Conservation (phyloP, 2,329 filamentous ascomycete genomes). For the Aspergillus brasiliensis region DNA sequence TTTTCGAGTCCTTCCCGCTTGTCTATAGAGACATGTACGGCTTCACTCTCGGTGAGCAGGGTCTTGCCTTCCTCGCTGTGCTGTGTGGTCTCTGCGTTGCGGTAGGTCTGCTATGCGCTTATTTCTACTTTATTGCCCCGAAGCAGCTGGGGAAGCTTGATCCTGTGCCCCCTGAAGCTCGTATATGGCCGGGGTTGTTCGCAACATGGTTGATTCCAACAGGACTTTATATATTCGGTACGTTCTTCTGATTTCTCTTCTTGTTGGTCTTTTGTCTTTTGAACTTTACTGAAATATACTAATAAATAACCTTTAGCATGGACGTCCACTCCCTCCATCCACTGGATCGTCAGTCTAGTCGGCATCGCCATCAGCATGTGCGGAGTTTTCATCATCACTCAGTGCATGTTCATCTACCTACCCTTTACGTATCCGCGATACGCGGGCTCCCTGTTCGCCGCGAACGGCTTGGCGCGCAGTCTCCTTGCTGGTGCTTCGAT, state of each 20-base stretch:
- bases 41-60: slow-evolving; percentile 40
- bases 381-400: slow-evolving; percentile 43
- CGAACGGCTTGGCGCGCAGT: slow-evolving; percentile 30
- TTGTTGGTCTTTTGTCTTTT: too few relatives aligned
- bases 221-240: background rate
- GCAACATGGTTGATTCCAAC: background rate
- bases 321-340: slow-evolving; percentile 47
- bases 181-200: slow-evolving; percentile 27
- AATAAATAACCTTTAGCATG: slow-evolving; percentile 39
- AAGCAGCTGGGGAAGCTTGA: background rate
- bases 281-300: too few relatives aligned
- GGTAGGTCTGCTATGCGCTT: background rate
- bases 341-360: slow-evolving; percentile 43
- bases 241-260: background rate
- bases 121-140: background rate
- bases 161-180: background rate
- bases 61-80: slow-evolving; percentile 44
- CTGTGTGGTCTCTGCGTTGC: slow-evolving; percentile 14
- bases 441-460: slow-evolving; percentile 39
- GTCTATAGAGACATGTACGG: slow-evolving; percentile 46
- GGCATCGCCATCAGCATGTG: slow-evolving; percentile 46
- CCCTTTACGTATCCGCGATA: slow-evolving; percentile 37
- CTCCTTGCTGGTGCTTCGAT: background rate
- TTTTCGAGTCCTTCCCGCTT: slow-evolving; percentile 49
- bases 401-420: slow-evolving; percentile 47